phyloP scores from a whole-genome alignment of 2,329 filamentous ascomycete genomes.

The Ophiostoma tasmaniense region DNA sequence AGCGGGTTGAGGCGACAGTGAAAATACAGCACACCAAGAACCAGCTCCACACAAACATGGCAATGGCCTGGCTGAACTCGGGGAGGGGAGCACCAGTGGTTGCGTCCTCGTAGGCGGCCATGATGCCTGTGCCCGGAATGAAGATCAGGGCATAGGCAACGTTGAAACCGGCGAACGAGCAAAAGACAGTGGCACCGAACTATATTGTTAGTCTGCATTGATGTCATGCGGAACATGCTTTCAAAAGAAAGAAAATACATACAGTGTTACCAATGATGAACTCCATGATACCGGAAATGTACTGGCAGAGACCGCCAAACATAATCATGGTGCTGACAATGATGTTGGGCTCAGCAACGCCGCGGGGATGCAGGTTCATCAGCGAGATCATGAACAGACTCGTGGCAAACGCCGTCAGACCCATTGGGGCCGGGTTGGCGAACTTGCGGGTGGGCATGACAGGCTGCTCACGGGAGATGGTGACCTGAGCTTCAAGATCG shows the following conservation, averaged over 20 bases:
- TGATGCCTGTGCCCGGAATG: slow-evolving; percentile 58
- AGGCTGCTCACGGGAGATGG: slow-evolving; percentile 15
- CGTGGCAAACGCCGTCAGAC: slow-evolving; percentile 68
- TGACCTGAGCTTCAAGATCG: slow-evolving; percentile 19
- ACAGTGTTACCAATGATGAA: slow-evolving; percentile 70
- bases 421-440: slow-evolving; percentile 70
- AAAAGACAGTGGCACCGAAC: slow-evolving; percentile 71
- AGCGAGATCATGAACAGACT: slow-evolving; percentile 74
- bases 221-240: no score
- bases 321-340: slow-evolving; percentile 64
- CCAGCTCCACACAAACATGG: slow-evolving; percentile 70
- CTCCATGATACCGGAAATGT: slow-evolving; percentile 82
- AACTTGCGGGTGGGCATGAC: slow-evolving; percentile 31
- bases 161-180: slow-evolving; percentile 79
- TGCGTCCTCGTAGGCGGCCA: slow-evolving; percentile 34
- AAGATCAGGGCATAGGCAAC: slow-evolving; percentile 64
- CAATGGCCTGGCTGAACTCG: slow-evolving; percentile 48
- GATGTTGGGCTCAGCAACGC: slow-evolving; percentile 53
- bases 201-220: not conserved
- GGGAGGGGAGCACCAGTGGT: slow-evolving; percentile 27
- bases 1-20: slow-evolving; percentile 17
- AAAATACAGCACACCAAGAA: slow-evolving; percentile 46
- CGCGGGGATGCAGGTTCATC: slow-evolving; percentile 63
- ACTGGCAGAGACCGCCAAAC: slow-evolving; percentile 70
- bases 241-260: not conserved